Percentiles rank a stretch among this genome's conserved stretches.
These are phyloP conservation scores for Dalbergia cultrata DNA, from an alignment of 306 rosid species.

Conservation along the genomic window DNA sequence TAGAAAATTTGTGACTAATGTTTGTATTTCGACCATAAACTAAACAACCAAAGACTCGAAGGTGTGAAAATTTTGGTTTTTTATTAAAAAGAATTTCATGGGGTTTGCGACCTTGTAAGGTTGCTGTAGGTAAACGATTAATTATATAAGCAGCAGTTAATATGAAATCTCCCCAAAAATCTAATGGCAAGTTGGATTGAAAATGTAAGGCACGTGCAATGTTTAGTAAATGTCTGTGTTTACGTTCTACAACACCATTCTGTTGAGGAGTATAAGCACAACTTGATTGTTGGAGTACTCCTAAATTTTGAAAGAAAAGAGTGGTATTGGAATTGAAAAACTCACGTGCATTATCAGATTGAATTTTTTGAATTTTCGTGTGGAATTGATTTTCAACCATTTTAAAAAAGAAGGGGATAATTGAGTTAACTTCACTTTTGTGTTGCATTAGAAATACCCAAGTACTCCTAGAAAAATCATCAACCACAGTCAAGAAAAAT, in stretches of 20 bases:
- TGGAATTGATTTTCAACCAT: constrained; percentile 8
- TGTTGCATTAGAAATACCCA: constrained; percentile 25
- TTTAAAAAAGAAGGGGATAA: neutral
- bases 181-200: neutral
- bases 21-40: neutral
- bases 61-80: neutral
- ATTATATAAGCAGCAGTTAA: neutral
- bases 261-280: neutral
- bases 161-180: neutral
- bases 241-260: neutral
- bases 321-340: neutral
- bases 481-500: neutral
- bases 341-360: neutral
- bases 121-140: neutral
- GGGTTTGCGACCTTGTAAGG: neutral
- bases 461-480: constrained; percentile 1
- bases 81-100: neutral
- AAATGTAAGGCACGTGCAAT: constrained; percentile 7
- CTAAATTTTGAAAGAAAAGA: neutral
- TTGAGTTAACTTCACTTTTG: constrained; percentile 4
- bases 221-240: neutral
- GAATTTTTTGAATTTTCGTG: neutral
- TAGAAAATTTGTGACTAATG: neutral
- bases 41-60: neutral
- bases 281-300: constrained; percentile 1